phyloP scores from a whole-genome alignment of 352 stramenopile species.

The Hyaloperonospora brassicae region DNA sequence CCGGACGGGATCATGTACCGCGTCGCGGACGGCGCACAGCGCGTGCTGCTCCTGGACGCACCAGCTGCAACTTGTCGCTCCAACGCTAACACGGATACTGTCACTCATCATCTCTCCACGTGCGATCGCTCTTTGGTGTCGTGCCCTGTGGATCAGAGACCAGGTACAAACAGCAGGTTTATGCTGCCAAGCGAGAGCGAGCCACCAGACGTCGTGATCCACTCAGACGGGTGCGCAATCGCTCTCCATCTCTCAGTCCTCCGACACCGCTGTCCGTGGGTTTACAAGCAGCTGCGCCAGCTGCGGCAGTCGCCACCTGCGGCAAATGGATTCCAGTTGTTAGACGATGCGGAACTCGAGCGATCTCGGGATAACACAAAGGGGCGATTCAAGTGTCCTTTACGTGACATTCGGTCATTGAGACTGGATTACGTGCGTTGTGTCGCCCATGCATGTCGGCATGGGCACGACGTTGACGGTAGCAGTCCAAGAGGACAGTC shows the following conservation, averaged over 20 bases:
- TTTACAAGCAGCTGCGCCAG: constrained; percentile 33
- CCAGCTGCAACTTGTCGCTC: background rate
- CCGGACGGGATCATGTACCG: constrained; percentile 13
- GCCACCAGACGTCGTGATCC: constrained; percentile 37
- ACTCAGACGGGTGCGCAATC: constrained; percentile 46
- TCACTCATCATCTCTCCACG: background rate
- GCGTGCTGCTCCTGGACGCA: constrained; percentile 14
- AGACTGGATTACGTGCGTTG: constrained; percentile 20
- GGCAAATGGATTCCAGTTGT: constrained; percentile 7
- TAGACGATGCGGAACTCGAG: constrained; percentile 13
- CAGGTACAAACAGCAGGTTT: background rate
- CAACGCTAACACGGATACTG: background rate
- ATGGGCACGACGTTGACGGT: background rate
- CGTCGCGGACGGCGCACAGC: constrained; percentile 9
- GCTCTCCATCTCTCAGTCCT: constrained; percentile 32
- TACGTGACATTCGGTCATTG: constrained; percentile 6
- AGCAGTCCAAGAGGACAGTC: background rate
- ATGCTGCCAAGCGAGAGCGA: constrained; percentile 11
- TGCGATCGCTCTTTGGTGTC: background rate
- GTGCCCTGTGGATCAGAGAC: background rate
- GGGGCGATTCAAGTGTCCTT: constrained; percentile 12
- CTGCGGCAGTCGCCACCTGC: constrained; percentile 8
- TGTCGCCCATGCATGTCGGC: constrained; percentile 2
- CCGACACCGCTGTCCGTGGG: constrained; percentile 24
- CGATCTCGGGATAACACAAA: constrained; percentile 1